Conservation (phyloP, 441 rosid genomes). For the Brassica hybrid region DNA sequence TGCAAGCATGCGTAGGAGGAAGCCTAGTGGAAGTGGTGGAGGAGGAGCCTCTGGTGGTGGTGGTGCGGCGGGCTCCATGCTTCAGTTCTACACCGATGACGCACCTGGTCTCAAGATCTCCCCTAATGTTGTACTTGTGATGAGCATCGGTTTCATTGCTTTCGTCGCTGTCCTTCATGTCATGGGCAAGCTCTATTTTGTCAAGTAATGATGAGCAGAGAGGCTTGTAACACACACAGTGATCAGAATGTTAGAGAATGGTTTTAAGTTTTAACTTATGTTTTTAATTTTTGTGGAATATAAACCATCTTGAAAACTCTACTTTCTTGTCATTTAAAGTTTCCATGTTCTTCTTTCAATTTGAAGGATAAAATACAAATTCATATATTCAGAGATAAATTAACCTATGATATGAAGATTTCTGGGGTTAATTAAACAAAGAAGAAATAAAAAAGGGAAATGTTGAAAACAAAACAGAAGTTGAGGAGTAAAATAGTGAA, state of each 20-base stretch:
- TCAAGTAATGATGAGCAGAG: constrained; percentile 44
- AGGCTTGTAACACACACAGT: constrained; percentile 5
- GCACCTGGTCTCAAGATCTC: constrained; percentile 92
- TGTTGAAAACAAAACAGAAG: no score
- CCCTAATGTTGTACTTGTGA: constrained; percentile 82
- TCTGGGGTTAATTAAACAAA: background rate
- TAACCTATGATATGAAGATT: background rate
- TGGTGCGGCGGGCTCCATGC: constrained; percentile 87
- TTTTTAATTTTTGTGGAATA: constrained; percentile 10
- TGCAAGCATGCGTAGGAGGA: constrained; percentile 93
- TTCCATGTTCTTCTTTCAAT: background rate
- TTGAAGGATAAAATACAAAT: background rate
- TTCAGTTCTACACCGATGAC: constrained; percentile 93
- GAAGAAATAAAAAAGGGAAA: no score
- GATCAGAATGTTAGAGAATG: background rate
- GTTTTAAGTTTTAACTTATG: constrained; percentile 8
- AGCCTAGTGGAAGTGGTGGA: constrained; percentile 52
- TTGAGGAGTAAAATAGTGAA: no score
- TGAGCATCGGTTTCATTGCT: constrained; percentile 97
- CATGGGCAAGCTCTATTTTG: constrained; percentile 86
- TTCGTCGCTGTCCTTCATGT: constrained; percentile 92
- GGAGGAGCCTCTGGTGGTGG: constrained; percentile 77
- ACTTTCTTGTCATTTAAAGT: constrained; percentile 8
- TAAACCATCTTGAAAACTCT: background rate
- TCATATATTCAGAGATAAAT: background rate